Evolutionary conservation across 1,139 yeast genomes (phyloP).

Genomic region (Debaryomycetaceae sp.): DNA sequence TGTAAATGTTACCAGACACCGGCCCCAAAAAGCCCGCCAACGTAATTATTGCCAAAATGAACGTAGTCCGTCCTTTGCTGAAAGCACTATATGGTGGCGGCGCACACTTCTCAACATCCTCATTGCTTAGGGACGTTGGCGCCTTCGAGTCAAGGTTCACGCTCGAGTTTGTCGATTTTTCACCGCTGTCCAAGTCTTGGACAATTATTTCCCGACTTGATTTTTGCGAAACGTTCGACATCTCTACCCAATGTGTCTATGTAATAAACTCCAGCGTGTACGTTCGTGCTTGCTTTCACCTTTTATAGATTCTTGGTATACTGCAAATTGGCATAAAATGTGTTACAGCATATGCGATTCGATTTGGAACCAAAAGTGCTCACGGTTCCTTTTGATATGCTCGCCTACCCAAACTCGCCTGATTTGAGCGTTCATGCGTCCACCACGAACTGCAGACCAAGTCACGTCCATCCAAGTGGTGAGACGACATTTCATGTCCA

Average conservation of each 20-base stretch:
- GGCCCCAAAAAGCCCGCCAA: conserved; percentile 58
- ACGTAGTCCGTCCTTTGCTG: conserved; percentile 12
- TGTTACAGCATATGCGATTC: background rate
- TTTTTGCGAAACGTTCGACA: too few relatives aligned
- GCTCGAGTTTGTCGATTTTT: background rate
- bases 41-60: conserved; percentile 36
- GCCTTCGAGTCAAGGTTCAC: background rate
- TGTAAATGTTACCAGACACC: conserved; percentile 55
- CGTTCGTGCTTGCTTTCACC: too few relatives aligned
- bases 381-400: background rate
- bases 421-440: too few relatives aligned
- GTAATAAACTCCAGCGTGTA: too few relatives aligned
- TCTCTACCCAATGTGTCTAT: too few relatives aligned
- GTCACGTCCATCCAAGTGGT: too few relatives aligned
- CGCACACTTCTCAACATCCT: background rate
- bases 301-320: background rate
- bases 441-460: too few relatives aligned
- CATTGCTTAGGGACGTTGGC: background rate
- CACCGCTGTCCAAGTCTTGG: background rate
- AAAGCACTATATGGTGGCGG: conserved; percentile 9
- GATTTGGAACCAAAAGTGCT: background rate
- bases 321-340: background rate
- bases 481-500: too few relatives aligned
- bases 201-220: too few relatives aligned
- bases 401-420: background rate